Evolutionary conservation across 495 filamentous ascomycete genomes (phyloP), one percentile per base, ranked within the genome.

Genomic region (Alectoria sarmentosa): DNA sequence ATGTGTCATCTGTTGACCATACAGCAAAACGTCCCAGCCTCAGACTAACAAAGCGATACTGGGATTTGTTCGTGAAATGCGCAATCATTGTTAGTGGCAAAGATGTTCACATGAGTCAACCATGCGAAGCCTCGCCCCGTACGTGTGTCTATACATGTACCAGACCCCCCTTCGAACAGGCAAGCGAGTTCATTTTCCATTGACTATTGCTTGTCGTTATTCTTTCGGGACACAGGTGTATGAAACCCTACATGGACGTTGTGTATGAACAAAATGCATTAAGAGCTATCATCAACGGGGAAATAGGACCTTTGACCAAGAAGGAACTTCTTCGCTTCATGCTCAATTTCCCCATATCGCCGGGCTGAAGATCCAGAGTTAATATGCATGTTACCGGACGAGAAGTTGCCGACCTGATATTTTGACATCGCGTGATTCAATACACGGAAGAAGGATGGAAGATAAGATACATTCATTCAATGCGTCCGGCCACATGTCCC

Each of bases 391-490:
- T 54, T 34, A 54, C 28, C 14, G 14, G 49, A 54, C 49, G 3
- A 32, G 19, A 4, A 26, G 46, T 49, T 0, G 46, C 46, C 41
- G 41, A n/a, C 52, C 30, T 44, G 28, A 58, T 23, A 11, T 58
- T 44, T 46, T 37, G 61, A 42, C 30, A 15, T 54, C 6, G 21
- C 17, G 42, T 28, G 34, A 42, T n/a, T 30, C 42, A 44, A 57
- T 38, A 36, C 42, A 54, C 26, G 1, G 26, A 54, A 19, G 15
- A 44, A 36, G 37, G 32, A 46, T 23, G 23, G 42, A 58, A 23
- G 19, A 42, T n/a, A 57, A 63, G 23, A 23, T 58, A 41, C 61
- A 56, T 26, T 42, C 15, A 32, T 57, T 41, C 21, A 63, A 57
- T 30, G 52, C 39, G 34, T 63, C 21, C 15, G 49, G 34, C 28